Evolutionary conservation across 2,329 filamentous ascomycete genomes (phyloP), one percentile per base, ranked within the genome.

Genomic region (Aspergillus proliferans): DNA sequence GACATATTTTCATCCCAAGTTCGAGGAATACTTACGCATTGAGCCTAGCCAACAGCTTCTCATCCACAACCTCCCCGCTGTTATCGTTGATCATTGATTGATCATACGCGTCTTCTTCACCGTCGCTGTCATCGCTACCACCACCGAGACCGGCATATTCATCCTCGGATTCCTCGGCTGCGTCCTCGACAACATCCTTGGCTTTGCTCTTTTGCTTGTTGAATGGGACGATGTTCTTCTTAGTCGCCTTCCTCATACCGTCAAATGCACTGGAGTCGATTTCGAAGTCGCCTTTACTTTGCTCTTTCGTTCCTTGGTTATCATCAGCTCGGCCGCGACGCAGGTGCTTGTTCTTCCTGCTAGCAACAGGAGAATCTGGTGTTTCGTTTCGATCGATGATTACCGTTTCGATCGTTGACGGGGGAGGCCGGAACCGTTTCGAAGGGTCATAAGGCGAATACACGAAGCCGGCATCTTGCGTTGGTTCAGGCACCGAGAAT

Each of bases 101-200:
- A 54, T 93, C 81, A 49, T 87, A 83, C 33, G 85, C 86, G 51
- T 88, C 81, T 50, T 90, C 87, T 48, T 85, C 85, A 40, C 80
- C 85, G 41, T 83, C 85, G 55, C 92, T 88, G 57, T 97, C 92
- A 52, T 92, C 91, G 68, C 91, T 92, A 9, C 77, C 86, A 54
- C 93, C 93, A 57, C 93, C 93, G 8, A 98, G 77, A 4, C 93
- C 93, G 36, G 91, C 92, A 66, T 97, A 98, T 68, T 98, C 93
- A 65, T 98, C 93, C 65, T 98, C 94, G 0, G 93, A 98, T 71
- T 98, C 93, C 60, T 95, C 88, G 52, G 93, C 92, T 65, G 95
- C 90, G 57, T 96, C 93, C 56, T 97, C 82, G 34, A 98, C 78
- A 79, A 95, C 87, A 21, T 86, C 84, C 61, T 84, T 90, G 0